phyloP scores from a whole-genome alignment of 495 filamentous ascomycete genomes.

The Penicillium chermesinum region DNA sequence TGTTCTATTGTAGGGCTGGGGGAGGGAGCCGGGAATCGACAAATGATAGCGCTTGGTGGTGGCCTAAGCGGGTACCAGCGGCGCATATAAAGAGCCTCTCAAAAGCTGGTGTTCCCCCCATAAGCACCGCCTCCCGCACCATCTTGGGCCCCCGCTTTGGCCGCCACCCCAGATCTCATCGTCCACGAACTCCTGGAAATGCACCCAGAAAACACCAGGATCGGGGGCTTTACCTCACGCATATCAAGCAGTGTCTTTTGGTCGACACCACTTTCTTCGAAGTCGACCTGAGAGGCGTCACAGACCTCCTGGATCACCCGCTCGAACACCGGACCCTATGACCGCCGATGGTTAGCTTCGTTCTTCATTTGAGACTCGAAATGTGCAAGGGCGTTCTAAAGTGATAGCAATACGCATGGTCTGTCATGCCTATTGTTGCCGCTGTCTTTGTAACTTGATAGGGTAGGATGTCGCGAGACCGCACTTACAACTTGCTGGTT shows the following conservation, averaged over 20 bases:
- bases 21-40: conserved; percentile 1
- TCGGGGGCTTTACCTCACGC: conserved; percentile 59
- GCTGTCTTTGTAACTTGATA: conserved; percentile 3
- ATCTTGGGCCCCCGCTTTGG: conserved; percentile 30
- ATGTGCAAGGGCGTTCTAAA: background rate
- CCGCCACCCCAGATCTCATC: conserved; percentile 12
- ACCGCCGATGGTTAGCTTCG: conserved; percentile 31
- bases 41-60: conserved; percentile 27
- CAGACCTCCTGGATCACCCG: conserved; percentile 90
- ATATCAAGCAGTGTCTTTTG: conserved; percentile 78
- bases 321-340: conserved; percentile 75
- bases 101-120: conserved; percentile 38
- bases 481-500: conserved; percentile 62
- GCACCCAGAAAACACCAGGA: conserved; percentile 8
- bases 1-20: background rate
- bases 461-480: conserved; percentile 18
- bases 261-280: conserved; percentile 93
- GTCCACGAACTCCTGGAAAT: conserved; percentile 14
- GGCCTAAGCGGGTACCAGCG: conserved; percentile 30
- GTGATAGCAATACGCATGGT: background rate
- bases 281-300: conserved; percentile 81
- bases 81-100: conserved; percentile 41
- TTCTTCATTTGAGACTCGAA: background rate
- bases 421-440: background rate
- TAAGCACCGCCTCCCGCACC: conserved; percentile 39